phyloP scores from a whole-genome alignment of 495 filamentous ascomycete genomes.

The Cercophora newfieldiana region DNA sequence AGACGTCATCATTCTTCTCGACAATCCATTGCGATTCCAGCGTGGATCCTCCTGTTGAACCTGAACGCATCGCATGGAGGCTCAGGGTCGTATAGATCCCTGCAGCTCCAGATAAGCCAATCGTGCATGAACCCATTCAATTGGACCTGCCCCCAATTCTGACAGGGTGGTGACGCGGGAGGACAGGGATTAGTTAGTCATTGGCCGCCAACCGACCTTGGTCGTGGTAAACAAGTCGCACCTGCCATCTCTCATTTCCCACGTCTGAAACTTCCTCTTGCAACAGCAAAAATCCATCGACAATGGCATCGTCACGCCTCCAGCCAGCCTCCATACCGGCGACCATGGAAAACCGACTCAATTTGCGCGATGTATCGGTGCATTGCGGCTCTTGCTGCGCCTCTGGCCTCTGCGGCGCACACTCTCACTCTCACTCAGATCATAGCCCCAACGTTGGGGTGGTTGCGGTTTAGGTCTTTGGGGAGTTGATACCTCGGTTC shows the following conservation, averaged over 20 bases:
- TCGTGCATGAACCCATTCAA: neutral
- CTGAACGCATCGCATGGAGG: neutral
- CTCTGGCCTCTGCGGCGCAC: neutral
- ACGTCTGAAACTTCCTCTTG: neutral
- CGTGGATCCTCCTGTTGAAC: neutral
- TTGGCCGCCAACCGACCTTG: constrained; percentile 3
- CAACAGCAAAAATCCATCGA: constrained; percentile 14
- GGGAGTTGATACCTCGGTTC: constrained; percentile 18
- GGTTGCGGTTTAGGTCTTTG: constrained; percentile 27
- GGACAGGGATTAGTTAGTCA: neutral
- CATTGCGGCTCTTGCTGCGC: neutral
- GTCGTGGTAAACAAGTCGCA: constrained; percentile 12
- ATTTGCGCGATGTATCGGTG: constrained; percentile 7
- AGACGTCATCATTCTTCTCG: neutral
- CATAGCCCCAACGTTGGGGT: constrained; percentile 81
- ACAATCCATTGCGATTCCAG: neutral
- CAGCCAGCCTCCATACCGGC: constrained; percentile 14
- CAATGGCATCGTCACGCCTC: constrained; percentile 30
- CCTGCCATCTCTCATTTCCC: constrained; percentile 12
- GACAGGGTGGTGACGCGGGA: neutral
- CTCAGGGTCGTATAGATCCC: neutral
- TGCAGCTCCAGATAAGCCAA: neutral
- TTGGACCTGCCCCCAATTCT: neutral
- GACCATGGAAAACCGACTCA: constrained; percentile 36
- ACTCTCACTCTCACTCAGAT: constrained; percentile 37